A percentile compares a stretch with the other conserved stretches of the same genome.
Evolutionary conservation across 2,329 filamentous ascomycete genomes (phyloP).

Genomic region (Fusarium devonianum): DNA sequence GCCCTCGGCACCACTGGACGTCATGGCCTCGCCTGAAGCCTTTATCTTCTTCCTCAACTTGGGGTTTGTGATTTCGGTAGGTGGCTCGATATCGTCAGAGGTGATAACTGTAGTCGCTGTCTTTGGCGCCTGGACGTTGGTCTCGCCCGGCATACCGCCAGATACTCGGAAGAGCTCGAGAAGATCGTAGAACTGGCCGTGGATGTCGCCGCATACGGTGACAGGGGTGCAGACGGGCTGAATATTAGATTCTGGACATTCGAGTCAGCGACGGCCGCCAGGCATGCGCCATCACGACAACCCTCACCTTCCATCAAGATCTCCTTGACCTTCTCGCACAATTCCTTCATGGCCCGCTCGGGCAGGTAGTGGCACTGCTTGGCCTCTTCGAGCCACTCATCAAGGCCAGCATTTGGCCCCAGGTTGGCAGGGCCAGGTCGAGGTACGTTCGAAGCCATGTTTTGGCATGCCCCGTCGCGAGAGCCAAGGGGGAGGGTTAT

Average conservation of each 20-base stretch:
- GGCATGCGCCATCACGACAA: conserved; percentile 1
- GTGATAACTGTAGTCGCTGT: conserved; percentile 79
- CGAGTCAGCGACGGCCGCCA: conserved; percentile 25
- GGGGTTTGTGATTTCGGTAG: conserved; percentile 85
- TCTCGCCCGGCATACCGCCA: conserved; percentile 92
- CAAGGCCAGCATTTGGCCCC: conserved; percentile 81
- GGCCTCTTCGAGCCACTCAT: conserved; percentile 96
- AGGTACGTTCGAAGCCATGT: conserved; percentile 66
- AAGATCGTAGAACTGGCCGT: conserved; percentile 98
- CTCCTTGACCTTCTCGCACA: conserved; percentile 99
- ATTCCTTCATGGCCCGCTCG: conserved; percentile 95
- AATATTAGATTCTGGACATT: conserved; percentile 85
- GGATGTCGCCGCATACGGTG: conserved; percentile 96
- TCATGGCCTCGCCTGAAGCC: conserved; percentile 43
- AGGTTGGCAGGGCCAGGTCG: conserved; percentile 91
- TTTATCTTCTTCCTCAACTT: conserved; percentile 87
- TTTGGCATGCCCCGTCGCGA: conserved; percentile 39
- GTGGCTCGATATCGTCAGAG: conserved; percentile 91
- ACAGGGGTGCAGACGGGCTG: conserved; percentile 97
- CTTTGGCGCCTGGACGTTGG: conserved; percentile 71
- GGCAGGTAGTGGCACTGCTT: conserved; percentile 98
- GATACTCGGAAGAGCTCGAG: conserved; percentile 96
- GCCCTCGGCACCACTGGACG: conserved; percentile 61
- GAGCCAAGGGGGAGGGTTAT: conserved; percentile 28
- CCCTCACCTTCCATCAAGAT: conserved; percentile 91